phyloP scores from a whole-genome alignment of 2,329 filamentous ascomycete species.

The Cordyceps pruinosa region DNA sequence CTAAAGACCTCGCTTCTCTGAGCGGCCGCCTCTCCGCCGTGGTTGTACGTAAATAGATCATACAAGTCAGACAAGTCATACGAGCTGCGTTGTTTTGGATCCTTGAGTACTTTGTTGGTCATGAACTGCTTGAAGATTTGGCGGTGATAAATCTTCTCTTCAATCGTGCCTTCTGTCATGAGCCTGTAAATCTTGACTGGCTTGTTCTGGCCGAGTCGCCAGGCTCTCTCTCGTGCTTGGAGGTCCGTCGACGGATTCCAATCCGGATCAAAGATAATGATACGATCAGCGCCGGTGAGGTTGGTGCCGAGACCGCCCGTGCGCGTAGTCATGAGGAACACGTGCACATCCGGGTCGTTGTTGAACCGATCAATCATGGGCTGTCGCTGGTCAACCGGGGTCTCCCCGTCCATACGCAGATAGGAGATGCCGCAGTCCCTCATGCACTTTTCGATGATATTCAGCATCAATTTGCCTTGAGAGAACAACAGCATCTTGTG shows the following conservation, averaged over 20 bases:
- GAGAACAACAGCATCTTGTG: slow-evolving; percentile 93
- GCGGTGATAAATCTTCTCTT: slow-evolving; percentile 98
- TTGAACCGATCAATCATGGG: slow-evolving; percentile 91
- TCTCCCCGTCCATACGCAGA: slow-evolving; percentile 88
- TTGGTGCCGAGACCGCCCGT: slow-evolving; percentile 93
- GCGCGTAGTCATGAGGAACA: slow-evolving; percentile 92
- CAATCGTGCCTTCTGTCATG: slow-evolving; percentile 97
- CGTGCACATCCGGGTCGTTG: slow-evolving; percentile 65
- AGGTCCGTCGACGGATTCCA: slow-evolving; percentile 98
- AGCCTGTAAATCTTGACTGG: slow-evolving; percentile 94
- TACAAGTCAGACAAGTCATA: slow-evolving; percentile 88
- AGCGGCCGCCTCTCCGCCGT: slow-evolving; percentile 51
- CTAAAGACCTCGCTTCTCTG: slow-evolving; percentile 84
- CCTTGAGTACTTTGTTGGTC: slow-evolving; percentile 90
- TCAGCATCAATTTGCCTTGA: slow-evolving; percentile 90
- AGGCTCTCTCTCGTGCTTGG: slow-evolving; percentile 90
- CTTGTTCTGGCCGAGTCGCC: slow-evolving; percentile 89
- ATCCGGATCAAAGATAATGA: slow-evolving; percentile 97
- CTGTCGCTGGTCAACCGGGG: slow-evolving; percentile 82
- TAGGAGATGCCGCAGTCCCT: slow-evolving; percentile 64
- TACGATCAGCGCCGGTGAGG: slow-evolving; percentile 85
- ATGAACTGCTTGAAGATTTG: slow-evolving; percentile 99
- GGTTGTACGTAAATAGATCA: slow-evolving; percentile 69
- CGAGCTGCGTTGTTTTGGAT: slow-evolving; percentile 86
- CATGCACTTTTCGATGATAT: slow-evolving; percentile 84